phyloP scores from a whole-genome alignment of 345 rosid species.

The Raphanus sativus region DNA sequence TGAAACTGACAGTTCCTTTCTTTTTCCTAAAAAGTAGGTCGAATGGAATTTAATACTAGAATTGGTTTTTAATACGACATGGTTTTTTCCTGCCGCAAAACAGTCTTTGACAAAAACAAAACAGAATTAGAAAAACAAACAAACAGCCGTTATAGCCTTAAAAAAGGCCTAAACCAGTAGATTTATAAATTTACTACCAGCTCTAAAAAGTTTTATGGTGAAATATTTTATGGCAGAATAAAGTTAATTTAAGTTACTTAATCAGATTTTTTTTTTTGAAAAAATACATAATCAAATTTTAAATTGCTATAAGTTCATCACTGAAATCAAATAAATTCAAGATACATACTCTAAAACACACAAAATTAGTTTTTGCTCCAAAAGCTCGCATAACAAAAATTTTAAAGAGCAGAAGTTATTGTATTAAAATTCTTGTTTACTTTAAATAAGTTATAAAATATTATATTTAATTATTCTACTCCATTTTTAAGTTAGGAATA shows the following conservation, averaged over 20 bases:
- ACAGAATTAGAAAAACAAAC: not conserved
- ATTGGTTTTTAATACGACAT: not conserved
- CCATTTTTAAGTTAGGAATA: too few species aligned
- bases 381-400: too few species aligned
- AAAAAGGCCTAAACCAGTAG: not conserved
- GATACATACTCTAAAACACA: not conserved
- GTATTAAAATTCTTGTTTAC: not conserved
- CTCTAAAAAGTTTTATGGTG: not conserved
- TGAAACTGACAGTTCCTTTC: not conserved
- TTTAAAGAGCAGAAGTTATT: not conserved
- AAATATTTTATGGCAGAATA: not conserved
- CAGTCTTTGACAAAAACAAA: not conserved
- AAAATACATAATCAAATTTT: not conserved
- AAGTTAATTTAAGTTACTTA: not conserved
- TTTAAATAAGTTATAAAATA: too few species aligned
- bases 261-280: not conserved
- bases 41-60: too few species aligned
- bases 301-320: not conserved
- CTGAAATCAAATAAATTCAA: not conserved
- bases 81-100: not conserved
- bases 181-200: not conserved
- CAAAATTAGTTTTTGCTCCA: too few species aligned
- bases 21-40: not conserved
- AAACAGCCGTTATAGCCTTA: not conserved
- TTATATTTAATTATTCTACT: too few species aligned